phyloP scores from a whole-genome alignment of 306 rosid genomes.

The Sphenostylis stenocarpa region DNA sequence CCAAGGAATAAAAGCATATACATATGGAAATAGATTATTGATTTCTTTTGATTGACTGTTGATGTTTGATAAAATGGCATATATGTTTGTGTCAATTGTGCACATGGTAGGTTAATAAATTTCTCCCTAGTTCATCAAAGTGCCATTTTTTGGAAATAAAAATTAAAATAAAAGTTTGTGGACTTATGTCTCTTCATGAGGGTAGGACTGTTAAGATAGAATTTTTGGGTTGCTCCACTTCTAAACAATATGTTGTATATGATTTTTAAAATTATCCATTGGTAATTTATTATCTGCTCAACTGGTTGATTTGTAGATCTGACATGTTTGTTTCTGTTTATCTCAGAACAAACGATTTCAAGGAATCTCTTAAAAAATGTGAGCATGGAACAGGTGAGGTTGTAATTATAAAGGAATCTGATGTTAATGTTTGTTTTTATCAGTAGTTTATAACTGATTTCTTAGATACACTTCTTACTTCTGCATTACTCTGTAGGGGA shows the following conservation, averaged over 20 bases:
- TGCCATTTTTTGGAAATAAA: background rate
- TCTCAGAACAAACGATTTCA: constrained; percentile 70
- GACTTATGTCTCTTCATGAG: background rate
- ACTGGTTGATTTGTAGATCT: constrained; percentile 29
- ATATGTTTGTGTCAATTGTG: background rate
- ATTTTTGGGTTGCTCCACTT: background rate
- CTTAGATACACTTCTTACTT: constrained; percentile 12
- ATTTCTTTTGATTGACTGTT: background rate
- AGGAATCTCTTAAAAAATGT: constrained; percentile 55
- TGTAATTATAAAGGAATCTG: constrained; percentile 23
- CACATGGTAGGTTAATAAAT: background rate
- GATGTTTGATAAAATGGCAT: background rate
- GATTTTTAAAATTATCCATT: constrained; percentile 1
- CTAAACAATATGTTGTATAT: background rate
- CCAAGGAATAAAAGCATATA: background rate
- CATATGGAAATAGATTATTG: background rate
- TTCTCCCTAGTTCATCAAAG: background rate
- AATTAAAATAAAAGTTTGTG: background rate
- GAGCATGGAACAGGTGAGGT: constrained; percentile 67
- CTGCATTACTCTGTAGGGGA: constrained; percentile 49
- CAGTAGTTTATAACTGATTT: constrained; percentile 20
- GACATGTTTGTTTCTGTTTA: constrained; percentile 25
- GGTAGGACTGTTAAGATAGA: background rate
- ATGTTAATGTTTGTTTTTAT: background rate
- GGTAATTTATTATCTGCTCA: constrained; percentile 5